These are phyloP conservation scores for Fusarium tricinctum DNA, from an alignment of 2,329 filamentous ascomycete species.

Conservation along the genomic window DNA sequence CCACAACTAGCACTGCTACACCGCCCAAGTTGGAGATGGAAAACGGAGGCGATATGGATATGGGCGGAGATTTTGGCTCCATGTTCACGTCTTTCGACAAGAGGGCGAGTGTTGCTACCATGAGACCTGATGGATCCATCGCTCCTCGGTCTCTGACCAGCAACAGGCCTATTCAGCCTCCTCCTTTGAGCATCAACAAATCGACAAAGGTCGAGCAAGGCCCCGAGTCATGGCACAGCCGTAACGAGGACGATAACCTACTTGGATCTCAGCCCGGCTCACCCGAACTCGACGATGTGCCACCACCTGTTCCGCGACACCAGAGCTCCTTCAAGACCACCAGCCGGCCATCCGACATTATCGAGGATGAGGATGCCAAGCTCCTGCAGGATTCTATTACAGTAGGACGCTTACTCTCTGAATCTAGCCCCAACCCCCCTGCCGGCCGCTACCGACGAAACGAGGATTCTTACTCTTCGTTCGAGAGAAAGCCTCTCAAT, in stretches of 20 bases:
- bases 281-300: slow-evolving; percentile 57
- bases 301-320: slow-evolving; percentile 59
- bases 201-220: slow-evolving; percentile 60
- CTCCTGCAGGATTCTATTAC: slow-evolving; percentile 67
- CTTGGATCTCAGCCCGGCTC: slow-evolving; percentile 58
- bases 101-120: slow-evolving; percentile 64
- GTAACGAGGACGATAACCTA: slow-evolving; percentile 62
- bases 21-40: slow-evolving; percentile 64
- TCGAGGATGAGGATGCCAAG: slow-evolving; percentile 67
- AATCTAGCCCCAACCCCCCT: slow-evolving; percentile 40
- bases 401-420: slow-evolving; percentile 62
- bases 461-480: slow-evolving; percentile 57
- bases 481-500: slow-evolving; percentile 48
- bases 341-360: slow-evolving; percentile 55
- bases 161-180: slow-evolving; percentile 59
- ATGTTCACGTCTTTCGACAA: slow-evolving; percentile 71
- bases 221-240: slow-evolving; percentile 66
- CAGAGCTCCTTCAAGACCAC: slow-evolving; percentile 52
- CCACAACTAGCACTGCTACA: slow-evolving; percentile 67
- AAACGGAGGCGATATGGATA: slow-evolving; percentile 60
- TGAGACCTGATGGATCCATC: slow-evolving; percentile 58
- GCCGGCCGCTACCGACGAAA: slow-evolving; percentile 56
- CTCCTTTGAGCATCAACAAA: slow-evolving; percentile 64
- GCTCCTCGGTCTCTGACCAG: slow-evolving; percentile 63
- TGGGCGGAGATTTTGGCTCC: slow-evolving; percentile 70